Evolutionary conservation across 2,329 filamentous ascomycete genomes (phyloP), one percentile per base, ranked within the genome.

Genomic region (Diaporthe longicolla): DNA sequence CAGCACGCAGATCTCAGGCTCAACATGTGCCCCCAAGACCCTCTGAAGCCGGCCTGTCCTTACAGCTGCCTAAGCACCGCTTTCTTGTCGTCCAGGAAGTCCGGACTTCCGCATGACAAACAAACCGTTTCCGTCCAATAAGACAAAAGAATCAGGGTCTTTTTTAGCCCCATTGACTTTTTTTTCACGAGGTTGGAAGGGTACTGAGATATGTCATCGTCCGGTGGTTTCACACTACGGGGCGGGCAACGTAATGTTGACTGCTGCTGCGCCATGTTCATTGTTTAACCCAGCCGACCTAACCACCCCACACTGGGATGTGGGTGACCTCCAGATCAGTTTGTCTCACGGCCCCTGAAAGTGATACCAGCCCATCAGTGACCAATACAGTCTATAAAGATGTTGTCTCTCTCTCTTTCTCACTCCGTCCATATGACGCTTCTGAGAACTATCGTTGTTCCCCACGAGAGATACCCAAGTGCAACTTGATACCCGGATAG

Each of bases 281-380:
- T 54, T 54, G 63, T 66, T 26, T 52, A 54, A 54, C 61, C 63
- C 63, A 68, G 63, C 63, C 63, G 48, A 54, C 48, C 63, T 68
- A 54, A 68, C n/a, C 73, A 70, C 65, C 59, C 71, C 73, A 70
- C 73, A 59, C 50, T 63, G 48, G 65, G 50, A 57, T 61, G 57
- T 55, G 57, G 70, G 57, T 71, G 48, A 43, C 57, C 57, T 63
- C 48, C 70, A 54, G 45, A 54, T 45, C 35, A 52, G 43, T 58
- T 59, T 71, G 55, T 57, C 57, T 71, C 70, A 58, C 54, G 45
- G 59, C 57, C 45, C 35, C 40, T 71, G 57, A 29, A 55, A 19
- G 13, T 19, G 26, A 26, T 59, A 61, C 54, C 43, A 61, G 45
- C 54, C 29, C 26, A 37, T 40, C 21, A 48, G 19, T 40, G 69